A percentile compares a stretch with the other conserved stretches of the same genome.
Evolutionary conservation across 345 rosid species (phyloP).

Genomic region (Salix viminalis): DNA sequence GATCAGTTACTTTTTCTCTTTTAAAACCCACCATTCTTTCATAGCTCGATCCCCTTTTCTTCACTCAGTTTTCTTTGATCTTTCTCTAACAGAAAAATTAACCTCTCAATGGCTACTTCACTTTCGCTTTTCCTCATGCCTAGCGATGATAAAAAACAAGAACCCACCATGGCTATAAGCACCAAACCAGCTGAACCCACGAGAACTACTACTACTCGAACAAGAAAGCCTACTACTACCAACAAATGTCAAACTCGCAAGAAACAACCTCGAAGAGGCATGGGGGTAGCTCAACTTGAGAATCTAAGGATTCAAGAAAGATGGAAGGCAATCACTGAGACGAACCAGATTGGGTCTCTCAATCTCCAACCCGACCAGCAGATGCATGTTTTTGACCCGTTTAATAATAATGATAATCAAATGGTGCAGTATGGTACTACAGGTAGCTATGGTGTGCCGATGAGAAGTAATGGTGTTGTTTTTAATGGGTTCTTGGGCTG

Average conservation of each 20-base stretch:
- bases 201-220: neutral
- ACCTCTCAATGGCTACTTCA: conserved; percentile 10
- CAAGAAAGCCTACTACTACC: conserved; percentile 9
- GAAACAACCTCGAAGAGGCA: conserved; percentile 58
- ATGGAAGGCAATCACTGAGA: conserved; percentile 34
- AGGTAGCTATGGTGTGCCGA: conserved; percentile 20
- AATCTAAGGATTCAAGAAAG: conserved; percentile 35
- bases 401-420: conserved; percentile 3
- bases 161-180: conserved; percentile 6
- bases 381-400: conserved; percentile 12
- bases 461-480: conserved; percentile 19
- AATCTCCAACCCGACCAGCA: neutral
- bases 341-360: conserved; percentile 4
- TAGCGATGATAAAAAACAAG: neutral
- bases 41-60: too few relatives aligned
- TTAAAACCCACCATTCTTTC: neutral
- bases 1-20: neutral
- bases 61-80: too few relatives aligned
- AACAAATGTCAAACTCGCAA: conserved; percentile 30
- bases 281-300: conserved; percentile 83
- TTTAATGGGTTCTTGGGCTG: conserved; percentile 27
- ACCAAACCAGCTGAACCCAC: neutral
- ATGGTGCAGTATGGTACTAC: conserved; percentile 28
- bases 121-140: conserved; percentile 4
- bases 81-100: neutral